Conservation (phyloP, 257 asterid genomes). For the Nicotiana otophora region DNA sequence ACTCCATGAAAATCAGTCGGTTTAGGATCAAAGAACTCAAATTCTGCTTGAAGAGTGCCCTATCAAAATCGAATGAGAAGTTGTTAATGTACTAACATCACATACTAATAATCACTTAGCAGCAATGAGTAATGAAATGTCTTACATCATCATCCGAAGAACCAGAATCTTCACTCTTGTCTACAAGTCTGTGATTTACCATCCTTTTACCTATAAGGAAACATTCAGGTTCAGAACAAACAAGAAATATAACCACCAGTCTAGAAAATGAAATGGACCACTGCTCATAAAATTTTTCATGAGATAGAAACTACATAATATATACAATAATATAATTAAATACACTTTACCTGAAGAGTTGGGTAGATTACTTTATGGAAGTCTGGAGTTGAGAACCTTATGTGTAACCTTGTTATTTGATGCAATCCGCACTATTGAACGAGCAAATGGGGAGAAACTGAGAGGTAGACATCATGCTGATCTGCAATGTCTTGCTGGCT, state of each 20-base stretch:
- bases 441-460: conserved; percentile 68
- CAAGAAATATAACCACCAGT: background rate
- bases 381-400: conserved; percentile 18
- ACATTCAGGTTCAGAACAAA: conserved; percentile 6
- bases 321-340: conserved; percentile 11
- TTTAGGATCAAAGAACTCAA: conserved; percentile 89
- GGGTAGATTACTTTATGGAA: conserved; percentile 20
- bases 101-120: background rate
- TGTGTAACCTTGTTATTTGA: conserved; percentile 31
- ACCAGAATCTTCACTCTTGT: conserved; percentile 23
- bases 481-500: conserved; percentile 26
- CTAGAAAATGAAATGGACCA: background rate
- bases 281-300: background rate
- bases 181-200: conserved; percentile 11
- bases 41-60: conserved; percentile 89
- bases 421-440: conserved; percentile 44
- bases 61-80: conserved; percentile 22
- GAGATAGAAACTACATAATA: background rate
- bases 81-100: conserved; percentile 9
- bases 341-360: conserved; percentile 33
- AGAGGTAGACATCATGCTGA: conserved; percentile 28
- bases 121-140: background rate
- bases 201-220: conserved; percentile 33
- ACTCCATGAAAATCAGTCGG: conserved; percentile 85
- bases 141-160: conserved; percentile 65